These are phyloP conservation scores for Viola pubescens DNA, from an alignment of 441 rosid species.

Conservation along the genomic window DNA sequence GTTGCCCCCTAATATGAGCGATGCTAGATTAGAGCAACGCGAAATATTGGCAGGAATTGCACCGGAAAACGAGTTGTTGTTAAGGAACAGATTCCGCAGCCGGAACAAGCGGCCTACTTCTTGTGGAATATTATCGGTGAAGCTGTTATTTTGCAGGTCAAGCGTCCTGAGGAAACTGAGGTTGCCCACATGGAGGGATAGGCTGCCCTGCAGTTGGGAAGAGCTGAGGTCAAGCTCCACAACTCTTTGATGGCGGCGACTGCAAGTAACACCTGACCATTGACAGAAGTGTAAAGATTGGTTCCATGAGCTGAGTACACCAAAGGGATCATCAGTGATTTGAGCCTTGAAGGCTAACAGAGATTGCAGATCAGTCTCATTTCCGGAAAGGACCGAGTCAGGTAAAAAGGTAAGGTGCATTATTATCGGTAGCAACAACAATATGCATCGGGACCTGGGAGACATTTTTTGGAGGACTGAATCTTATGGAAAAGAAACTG, in stretches of 20 bases:
- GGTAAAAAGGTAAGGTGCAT: too few species aligned
- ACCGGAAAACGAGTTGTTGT: too few species aligned
- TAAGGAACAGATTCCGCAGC: too few species aligned
- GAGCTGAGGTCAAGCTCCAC: conserved; percentile 1
- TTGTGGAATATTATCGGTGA: conserved; percentile 6
- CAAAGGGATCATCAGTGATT: neutral
- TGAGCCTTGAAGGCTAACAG: neutral
- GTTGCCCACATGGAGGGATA: conserved; percentile 18
- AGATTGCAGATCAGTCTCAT: neutral
- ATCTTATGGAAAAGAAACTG: too few species aligned
- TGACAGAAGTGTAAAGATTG: neutral
- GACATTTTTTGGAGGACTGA: too few species aligned
- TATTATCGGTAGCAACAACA: too few species aligned
- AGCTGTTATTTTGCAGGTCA: conserved; percentile 12
- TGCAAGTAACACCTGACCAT: conserved; percentile 5
- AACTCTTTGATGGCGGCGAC: conserved; percentile 18
- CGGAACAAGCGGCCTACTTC: too few species aligned
- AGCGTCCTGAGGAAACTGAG: conserved; percentile 16
- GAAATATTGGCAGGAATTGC: too few species aligned
- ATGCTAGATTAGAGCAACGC: too few species aligned
- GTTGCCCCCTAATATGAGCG: neutral
- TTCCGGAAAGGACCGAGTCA: too few species aligned
- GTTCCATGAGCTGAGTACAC: conserved; percentile 1
- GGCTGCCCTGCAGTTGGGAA: conserved; percentile 11
- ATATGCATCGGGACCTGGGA: too few species aligned